A percentile compares a stretch with the other conserved stretches of the same genome.
Evolutionary conservation across 495 filamentous ascomycete genomes (phyloP).

Genomic region (Annulohypoxylon maeteangense): DNA sequence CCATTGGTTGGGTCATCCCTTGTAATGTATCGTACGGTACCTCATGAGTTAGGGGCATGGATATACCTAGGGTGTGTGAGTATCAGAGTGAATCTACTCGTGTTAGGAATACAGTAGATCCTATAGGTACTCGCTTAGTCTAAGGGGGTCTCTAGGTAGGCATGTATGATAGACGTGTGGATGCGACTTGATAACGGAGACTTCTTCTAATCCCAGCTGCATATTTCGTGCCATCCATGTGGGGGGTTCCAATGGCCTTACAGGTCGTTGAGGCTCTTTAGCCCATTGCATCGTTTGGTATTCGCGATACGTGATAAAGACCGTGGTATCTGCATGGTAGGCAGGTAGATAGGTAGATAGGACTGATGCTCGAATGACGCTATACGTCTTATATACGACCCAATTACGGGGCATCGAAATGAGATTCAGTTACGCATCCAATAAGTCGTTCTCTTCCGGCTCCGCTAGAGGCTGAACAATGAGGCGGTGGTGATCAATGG

Average conservation of each 20-base stretch:
- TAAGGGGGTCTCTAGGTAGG: neutral
- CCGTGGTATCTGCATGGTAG: neutral
- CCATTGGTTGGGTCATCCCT: neutral
- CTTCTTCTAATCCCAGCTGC: slow-evolving; percentile 20
- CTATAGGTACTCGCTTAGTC: neutral
- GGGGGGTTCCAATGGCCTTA: slow-evolving; percentile 5
- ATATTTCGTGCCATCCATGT: slow-evolving; percentile 4
- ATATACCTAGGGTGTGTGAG: neutral
- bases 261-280: slow-evolving; percentile 34
- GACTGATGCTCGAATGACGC: neutral
- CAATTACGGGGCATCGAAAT: neutral
- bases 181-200: slow-evolving; percentile 22
- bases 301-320: slow-evolving; percentile 2
- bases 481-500: slow-evolving; percentile 25
- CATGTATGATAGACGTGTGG: neutral
- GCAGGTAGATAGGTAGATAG: neutral
- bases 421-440: neutral
- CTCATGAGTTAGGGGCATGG: neutral
- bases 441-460: neutral
- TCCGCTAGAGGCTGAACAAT: slow-evolving; percentile 24
- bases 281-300: neutral
- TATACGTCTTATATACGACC: neutral
- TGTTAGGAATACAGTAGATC: slow-evolving; percentile 9
- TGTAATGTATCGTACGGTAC: slow-evolving; percentile 1
- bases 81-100: neutral